phyloP scores from a whole-genome alignment of 768 basidiomycete genomes.

The Phanerodontia chrysosporium region DNA sequence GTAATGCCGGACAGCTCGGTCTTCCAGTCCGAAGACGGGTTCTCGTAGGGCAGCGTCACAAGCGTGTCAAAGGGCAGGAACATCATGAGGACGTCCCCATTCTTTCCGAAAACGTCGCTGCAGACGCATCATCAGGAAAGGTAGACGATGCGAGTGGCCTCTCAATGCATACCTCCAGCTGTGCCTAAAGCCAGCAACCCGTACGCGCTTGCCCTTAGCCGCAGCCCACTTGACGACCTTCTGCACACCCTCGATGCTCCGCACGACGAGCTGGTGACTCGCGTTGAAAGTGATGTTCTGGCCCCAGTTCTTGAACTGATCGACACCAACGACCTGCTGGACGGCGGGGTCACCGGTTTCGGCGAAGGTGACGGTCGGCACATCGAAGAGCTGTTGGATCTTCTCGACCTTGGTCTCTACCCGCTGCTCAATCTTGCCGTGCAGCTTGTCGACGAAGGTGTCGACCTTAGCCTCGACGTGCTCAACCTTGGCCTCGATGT shows the following conservation, averaged over 20 bases:
- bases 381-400: neutral
- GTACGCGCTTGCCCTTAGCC: constrained; percentile 4
- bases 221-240: constrained; percentile 16
- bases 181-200: constrained; percentile 16
- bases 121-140: neutral
- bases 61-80: constrained; percentile 14
- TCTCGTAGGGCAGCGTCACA: constrained; percentile 10
- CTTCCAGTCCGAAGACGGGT: constrained; percentile 5
- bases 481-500: neutral
- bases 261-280: constrained; percentile 9
- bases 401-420: neutral
- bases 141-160: neutral
- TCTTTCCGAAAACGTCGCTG: constrained; percentile 10
- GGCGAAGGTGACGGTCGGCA: neutral
- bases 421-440: neutral
- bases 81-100: constrained; percentile 14
- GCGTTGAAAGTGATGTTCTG: constrained; percentile 6
- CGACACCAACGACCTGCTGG: neutral
- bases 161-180: constrained; percentile 15
- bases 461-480: neutral
- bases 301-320: constrained; percentile 14
- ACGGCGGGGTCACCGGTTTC: neutral
- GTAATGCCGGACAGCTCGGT: constrained; percentile 13
- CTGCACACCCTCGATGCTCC: constrained; percentile 10
- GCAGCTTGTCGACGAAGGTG: neutral